phyloP scores from a whole-genome alignment of 2,329 filamentous ascomycete genomes.

The Stachybotrys echinatus region DNA sequence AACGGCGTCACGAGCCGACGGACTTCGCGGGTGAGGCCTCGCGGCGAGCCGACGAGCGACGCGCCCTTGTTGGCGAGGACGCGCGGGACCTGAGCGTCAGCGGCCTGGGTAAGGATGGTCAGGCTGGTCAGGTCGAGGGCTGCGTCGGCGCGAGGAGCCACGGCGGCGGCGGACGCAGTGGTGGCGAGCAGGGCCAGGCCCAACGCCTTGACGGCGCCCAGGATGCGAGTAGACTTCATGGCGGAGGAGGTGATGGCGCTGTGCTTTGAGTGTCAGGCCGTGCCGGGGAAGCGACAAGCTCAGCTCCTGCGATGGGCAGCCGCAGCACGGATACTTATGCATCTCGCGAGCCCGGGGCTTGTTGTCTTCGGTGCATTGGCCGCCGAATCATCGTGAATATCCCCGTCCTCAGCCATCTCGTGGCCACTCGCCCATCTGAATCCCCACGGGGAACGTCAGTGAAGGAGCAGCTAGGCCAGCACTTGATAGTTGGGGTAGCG shows the following conservation, averaged over 20 bases:
- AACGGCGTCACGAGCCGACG: constrained; percentile 11
- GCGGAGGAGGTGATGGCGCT: neutral
- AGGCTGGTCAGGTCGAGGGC: neutral
- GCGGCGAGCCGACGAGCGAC: constrained; percentile 7
- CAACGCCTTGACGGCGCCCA: neutral
- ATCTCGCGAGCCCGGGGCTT: too few species aligned
- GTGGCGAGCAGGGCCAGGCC: neutral
- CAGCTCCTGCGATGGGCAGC: too few species aligned
- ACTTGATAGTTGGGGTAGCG: too few species aligned
- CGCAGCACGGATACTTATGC: too few species aligned
- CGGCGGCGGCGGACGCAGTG: neutral
- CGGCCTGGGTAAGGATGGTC: constrained; percentile 9
- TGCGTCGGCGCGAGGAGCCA: too few species aligned
- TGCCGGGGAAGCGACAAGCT: too few species aligned
- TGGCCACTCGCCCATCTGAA: too few species aligned
- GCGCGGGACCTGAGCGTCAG: constrained; percentile 8
- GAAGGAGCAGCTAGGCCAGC: too few species aligned
- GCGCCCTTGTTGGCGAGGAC: constrained; percentile 7
- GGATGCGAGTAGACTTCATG: neutral
- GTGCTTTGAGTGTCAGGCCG: neutral
- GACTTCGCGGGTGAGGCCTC: constrained; percentile 7
- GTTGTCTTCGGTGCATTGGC: neutral
- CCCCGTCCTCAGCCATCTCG: too few species aligned
- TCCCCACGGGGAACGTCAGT: too few species aligned
- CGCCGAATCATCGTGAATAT: too few species aligned